Evolutionary conservation across 2,329 filamentous ascomycete species (phyloP), one percentile per base, ranked within the genome.

Genomic region (Aspergillus felis): DNA sequence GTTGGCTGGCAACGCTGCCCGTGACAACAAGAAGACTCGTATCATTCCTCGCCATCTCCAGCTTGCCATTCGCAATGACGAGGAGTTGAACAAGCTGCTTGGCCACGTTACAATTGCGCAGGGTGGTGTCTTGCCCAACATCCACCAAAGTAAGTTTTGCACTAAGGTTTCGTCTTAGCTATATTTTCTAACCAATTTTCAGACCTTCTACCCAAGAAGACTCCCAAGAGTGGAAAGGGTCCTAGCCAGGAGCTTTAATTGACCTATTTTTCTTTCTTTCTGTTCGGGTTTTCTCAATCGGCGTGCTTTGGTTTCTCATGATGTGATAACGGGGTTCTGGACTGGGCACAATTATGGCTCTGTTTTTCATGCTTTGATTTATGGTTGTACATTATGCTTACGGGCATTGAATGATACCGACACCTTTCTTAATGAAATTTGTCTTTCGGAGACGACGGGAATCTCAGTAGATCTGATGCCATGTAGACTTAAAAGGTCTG

Each of bases 11-110:
- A 99, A 99, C 80, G 94, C 94, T 72, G 94, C 94, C 64, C 93
- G 94, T 71, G 94, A 99, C 83, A 97, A 97, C 88, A 99, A 99
- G 91, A 97, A 97, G 90, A 99, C 93, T 66, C 92, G 94, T 89
- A 99, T 99, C 83, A 99, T 97, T 61, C 94, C 94, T 66, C 92
- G 94, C 80, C 94, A 99, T 81, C 87, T 99, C 50, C 94, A 99
- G 84, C 91, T 99, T 70, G 94, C 94, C 81, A 99, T 99, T 84
- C 89, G 94, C 75, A 97, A 97, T 83, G 93, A 97, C 79, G 93
- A 97, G 86, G 94, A 99, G 82, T 80, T 97, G 90, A 97, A 97
- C 90, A 97, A 96, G 87, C 88, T 96, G 63, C 85, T 96, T 65
- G 92, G 92, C 58, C 91, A 96, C 77, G 92, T 96, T 80, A 97